phyloP scores from a whole-genome alignment of 2,329 filamentous ascomycete genomes.

The Lachnellula hyalina region DNA sequence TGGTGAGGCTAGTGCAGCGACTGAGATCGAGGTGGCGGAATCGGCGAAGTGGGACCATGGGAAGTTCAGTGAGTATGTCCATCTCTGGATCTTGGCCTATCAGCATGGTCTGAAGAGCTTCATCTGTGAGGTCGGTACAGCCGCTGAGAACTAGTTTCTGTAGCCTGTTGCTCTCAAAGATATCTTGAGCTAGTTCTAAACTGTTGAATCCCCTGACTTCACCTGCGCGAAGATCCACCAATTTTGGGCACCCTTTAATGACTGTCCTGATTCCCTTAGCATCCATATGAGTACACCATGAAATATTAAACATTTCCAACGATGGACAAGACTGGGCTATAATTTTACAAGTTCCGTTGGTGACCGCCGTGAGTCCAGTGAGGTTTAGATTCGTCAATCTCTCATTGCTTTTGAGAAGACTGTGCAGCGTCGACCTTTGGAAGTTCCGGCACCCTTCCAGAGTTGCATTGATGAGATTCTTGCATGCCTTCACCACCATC shows the following conservation, averaged over 20 bases:
- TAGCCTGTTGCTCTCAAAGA: constrained; percentile 77
- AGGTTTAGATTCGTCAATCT: constrained; percentile 81
- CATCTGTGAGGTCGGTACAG: constrained; percentile 72
- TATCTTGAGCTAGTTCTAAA: constrained; percentile 61
- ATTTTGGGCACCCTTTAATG: constrained; percentile 63
- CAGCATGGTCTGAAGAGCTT: constrained; percentile 66
- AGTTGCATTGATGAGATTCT: constrained; percentile 80
- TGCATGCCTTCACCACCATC: constrained; percentile 75
- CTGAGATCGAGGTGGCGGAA: constrained; percentile 83
- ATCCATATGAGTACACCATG: constrained; percentile 87
- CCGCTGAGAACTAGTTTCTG: constrained; percentile 78
- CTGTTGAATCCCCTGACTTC: constrained; percentile 79
- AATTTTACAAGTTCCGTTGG: constrained; percentile 80
- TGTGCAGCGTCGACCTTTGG: constrained; percentile 70
- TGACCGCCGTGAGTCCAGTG: constrained; percentile 72
- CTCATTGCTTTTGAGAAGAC: constrained; percentile 67
- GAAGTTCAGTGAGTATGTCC: constrained; percentile 71
- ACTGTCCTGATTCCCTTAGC: constrained; percentile 69
- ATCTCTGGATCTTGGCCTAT: constrained; percentile 72
- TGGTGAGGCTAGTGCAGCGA: constrained; percentile 69
- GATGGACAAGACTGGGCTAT: constrained; percentile 75
- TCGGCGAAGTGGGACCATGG: constrained; percentile 70
- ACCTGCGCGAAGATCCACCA: constrained; percentile 76
- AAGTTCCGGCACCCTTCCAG: constrained; percentile 88
- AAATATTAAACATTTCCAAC: constrained; percentile 81